Percentiles rank a stretch among this genome's conserved stretches.
Conservation (phyloP, 2,329 filamentous ascomycete genomes). For the Exophiala mesophila region DNA sequence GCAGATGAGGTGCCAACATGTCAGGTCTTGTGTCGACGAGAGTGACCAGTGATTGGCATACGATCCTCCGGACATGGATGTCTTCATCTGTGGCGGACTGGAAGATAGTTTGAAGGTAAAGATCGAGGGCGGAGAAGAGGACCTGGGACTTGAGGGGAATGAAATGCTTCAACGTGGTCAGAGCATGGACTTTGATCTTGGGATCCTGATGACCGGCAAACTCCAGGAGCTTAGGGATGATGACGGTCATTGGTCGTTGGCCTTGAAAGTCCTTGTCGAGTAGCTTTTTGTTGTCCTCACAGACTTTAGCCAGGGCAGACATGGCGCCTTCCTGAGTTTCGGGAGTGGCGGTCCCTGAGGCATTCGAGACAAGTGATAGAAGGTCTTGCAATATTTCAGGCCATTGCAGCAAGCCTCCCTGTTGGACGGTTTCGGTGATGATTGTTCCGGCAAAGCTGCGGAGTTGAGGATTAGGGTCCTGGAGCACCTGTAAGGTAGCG, state of each 20-base stretch:
- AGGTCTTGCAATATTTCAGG: constrained; percentile 83
- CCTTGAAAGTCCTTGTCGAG: constrained; percentile 84
- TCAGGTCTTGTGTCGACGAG: constrained; percentile 87
- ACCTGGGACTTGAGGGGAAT: constrained; percentile 78
- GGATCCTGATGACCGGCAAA: constrained; percentile 72
- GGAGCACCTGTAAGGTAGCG: constrained; percentile 70
- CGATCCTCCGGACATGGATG: constrained; percentile 80
- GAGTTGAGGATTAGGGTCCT: constrained; percentile 76
- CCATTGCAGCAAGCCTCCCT: constrained; percentile 84
- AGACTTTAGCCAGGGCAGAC: constrained; percentile 88
- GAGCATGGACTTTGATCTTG: constrained; percentile 72
- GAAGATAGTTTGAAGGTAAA: constrained; percentile 78
- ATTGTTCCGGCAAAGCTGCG: constrained; percentile 87
- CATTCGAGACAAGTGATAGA: constrained; percentile 70
- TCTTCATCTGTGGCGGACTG: constrained; percentile 70
- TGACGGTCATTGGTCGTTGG: constrained; percentile 77
- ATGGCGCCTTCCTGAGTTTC: constrained; percentile 89
- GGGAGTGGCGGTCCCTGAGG: constrained; percentile 59
- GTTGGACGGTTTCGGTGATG: constrained; percentile 83
- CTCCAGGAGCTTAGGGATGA: constrained; percentile 85
- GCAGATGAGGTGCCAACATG: constrained; percentile 82
- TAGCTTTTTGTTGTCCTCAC: constrained; percentile 86
- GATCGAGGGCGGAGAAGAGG: constrained; percentile 73
- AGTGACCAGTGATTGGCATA: constrained; percentile 88
- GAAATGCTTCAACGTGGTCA: constrained; percentile 87